These are phyloP conservation scores for Globisporangium acanthophoron DNA, from an alignment of 352 stramenopile genomes.

Conservation along the genomic window DNA sequence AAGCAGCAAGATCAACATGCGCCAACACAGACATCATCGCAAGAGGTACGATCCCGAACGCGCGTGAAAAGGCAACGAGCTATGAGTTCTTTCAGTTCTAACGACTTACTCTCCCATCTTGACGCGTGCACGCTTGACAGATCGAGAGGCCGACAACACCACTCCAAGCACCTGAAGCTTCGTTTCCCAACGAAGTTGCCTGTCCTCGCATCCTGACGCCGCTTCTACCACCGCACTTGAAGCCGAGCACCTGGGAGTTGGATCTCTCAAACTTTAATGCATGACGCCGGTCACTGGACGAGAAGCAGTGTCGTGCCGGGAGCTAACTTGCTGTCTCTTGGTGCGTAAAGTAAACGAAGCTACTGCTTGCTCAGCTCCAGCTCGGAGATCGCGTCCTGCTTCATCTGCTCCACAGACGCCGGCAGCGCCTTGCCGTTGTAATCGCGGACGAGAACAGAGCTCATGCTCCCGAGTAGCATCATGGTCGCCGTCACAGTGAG, in stretches of 20 bases:
- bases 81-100: background rate
- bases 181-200: background rate
- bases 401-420: constrained; percentile 57
- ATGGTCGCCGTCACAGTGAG: constrained; percentile 72
- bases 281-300: constrained; percentile 2
- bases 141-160: background rate
- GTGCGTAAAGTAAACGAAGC: background rate
- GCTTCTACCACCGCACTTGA: constrained; percentile 4
- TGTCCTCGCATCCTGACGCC: background rate
- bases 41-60: background rate
- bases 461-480: constrained; percentile 71
- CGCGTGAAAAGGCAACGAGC: background rate
- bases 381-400: constrained; percentile 11
- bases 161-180: background rate
- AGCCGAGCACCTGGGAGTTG: constrained; percentile 36
- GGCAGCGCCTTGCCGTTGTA: constrained; percentile 51
- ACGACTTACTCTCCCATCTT: too few species aligned
- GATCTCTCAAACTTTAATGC: constrained; percentile 66
- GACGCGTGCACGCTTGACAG: background rate
- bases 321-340: background rate
- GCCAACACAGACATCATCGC: background rate
- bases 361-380: constrained; percentile 12
- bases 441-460: constrained; percentile 48
- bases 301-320: background rate
- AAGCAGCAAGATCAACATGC: background rate